Percentiles rank a stretch among this genome's conserved stretches.
Conservation (phyloP, 1,284 basidiomycete genomes). For the Cystobasidium sp. region DNA sequence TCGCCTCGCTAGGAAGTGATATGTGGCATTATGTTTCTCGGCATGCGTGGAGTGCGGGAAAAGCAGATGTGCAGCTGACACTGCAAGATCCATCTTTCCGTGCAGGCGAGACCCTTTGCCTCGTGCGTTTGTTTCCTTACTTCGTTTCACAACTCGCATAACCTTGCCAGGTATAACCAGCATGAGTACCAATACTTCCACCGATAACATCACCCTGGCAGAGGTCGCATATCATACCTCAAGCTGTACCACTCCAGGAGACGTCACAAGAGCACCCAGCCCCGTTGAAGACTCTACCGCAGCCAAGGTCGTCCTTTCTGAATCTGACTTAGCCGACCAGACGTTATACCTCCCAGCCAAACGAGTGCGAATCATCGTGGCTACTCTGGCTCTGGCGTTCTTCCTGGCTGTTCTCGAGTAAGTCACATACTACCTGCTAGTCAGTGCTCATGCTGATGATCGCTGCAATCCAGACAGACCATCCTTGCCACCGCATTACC, state of each 20-base stretch:
- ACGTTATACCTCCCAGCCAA: slow-evolving; percentile 24
- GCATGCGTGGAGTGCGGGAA: no score
- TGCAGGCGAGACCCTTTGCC: no score
- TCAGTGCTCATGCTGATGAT: neutral
- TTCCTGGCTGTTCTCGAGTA: slow-evolving; percentile 27
- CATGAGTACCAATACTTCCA: slow-evolving; percentile 3
- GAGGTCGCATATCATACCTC: neutral
- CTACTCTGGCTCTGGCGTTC: slow-evolving; percentile 5
- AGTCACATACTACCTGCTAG: neutral
- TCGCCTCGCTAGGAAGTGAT: no score
- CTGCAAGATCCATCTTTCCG: no score
- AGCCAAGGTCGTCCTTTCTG: neutral
- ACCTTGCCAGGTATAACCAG: neutral
- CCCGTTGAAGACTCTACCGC: neutral
- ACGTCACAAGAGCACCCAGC: neutral
- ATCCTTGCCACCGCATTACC: slow-evolving; percentile 36
- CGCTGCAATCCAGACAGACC: slow-evolving; percentile 11
- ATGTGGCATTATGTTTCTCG: no score
- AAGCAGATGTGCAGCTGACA: no score
- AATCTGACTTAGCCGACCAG: slow-evolving; percentile 23
- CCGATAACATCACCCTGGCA: slow-evolving; percentile 24
- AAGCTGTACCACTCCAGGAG: neutral
- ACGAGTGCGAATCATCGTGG: slow-evolving; percentile 11
- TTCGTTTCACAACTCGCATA: neutral
- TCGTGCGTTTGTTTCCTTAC: no score